Evolutionary conservation across 2,329 filamentous ascomycete species (phyloP), one percentile per base, ranked within the genome.

Genomic region (Pestalotiopsis sp.): DNA sequence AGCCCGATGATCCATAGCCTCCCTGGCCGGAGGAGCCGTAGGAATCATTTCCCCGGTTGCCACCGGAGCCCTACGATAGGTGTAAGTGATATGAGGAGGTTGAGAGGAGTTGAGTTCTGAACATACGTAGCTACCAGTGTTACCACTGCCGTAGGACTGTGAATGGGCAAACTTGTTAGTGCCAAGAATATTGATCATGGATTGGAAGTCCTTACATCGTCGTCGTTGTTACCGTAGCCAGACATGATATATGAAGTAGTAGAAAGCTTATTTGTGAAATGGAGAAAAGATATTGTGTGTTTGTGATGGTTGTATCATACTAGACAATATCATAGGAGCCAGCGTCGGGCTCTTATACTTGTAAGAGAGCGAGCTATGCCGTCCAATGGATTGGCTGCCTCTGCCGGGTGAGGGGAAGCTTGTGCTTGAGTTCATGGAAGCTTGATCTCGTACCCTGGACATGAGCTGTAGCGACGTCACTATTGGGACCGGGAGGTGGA

Each of bases 211-310:
- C 77, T 77, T 72, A 79, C 79, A 76, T 78, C 74, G 72, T 80
- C 78, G 80, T 83, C 80, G 80, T 83, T 80, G 79, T 82, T 79
- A 69, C 80, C 77, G 75, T 80, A 78, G 81, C 82, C 85, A 81
- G 84, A 86, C 84, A 86, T 78, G 25, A 45, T 76, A 72, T 70
- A 63, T 45, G 23, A 14, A 13, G 14, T 38, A 17, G 7, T 63
- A n/a, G 27, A 36, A 25, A 27, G 31, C 13, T 49, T 64, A 49
- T 64, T 27, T 63, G 20, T n/a, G 12, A 5, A 13, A 23, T 63
- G 27, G 12, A 20, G 7, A 13, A 63, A 20, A 38, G 38, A 36
- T 63, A 4, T 27, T 20, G 27, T 62, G 27, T 62, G 36, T 31
- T 31, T 25, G 38, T 62, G 6, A 23, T 27, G 20, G 57, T 25